Percentiles rank a stretch among this genome's conserved stretches.
phyloP scores from a whole-genome alignment of 169 alveolate species.

The Eimeria sp. region DNA sequence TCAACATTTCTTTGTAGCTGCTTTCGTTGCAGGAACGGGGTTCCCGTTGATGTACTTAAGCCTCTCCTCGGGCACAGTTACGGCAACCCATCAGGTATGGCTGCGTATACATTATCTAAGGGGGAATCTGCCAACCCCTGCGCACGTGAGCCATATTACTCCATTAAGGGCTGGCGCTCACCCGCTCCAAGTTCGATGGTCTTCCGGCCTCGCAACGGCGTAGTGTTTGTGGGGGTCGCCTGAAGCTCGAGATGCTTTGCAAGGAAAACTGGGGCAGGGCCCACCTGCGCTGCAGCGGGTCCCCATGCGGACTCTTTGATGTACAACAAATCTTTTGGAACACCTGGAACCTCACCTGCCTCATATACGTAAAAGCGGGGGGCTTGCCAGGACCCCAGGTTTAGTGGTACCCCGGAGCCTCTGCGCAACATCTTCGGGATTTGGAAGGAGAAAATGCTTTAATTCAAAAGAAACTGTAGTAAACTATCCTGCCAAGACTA shows the following conservation, averaged over 20 bases:
- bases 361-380: constrained; percentile 57
- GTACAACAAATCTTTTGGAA: constrained; percentile 39
- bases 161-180: not conserved
- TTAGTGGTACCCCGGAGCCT: constrained; percentile 37
- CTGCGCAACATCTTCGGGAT: constrained; percentile 57
- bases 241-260: constrained; percentile 72
- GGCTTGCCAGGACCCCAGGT: constrained; percentile 58
- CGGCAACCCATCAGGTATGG: not conserved
- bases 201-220: constrained; percentile 50
- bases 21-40: not conserved
- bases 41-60: not conserved
- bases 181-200: constrained; percentile 69
- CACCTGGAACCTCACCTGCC: constrained; percentile 58
- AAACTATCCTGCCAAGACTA: not conserved
- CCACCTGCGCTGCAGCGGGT: constrained; percentile 72
- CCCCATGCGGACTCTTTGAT: constrained; percentile 70
- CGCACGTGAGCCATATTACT: not conserved
- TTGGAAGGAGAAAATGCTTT: not conserved
- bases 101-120: not conserved
- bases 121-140: not conserved
- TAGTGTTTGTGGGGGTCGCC: constrained; percentile 27
- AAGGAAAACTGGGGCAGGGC: constrained; percentile 68
- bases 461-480: not conserved
- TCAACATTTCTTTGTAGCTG: not conserved
- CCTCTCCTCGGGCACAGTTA: not conserved